phyloP scores from a whole-genome alignment of 768 basidiomycete species.

The Lepiota subincarnata region DNA sequence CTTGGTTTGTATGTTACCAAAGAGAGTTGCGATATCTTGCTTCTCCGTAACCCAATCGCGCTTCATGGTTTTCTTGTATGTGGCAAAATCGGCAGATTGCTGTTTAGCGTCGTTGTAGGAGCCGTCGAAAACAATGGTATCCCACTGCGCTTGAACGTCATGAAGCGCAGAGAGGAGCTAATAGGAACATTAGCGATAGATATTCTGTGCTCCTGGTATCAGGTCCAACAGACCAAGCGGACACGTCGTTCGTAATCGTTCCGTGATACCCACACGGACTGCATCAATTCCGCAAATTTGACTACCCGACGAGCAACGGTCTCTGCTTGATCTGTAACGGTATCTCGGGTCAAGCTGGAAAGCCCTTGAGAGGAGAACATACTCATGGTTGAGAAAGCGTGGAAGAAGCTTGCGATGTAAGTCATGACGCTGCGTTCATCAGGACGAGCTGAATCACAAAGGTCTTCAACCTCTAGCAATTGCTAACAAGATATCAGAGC shows the following conservation, averaged over 20 bases:
- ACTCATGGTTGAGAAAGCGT: conserved; percentile 98
- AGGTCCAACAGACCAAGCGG: conserved; percentile 42
- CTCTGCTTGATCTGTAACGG: conserved; percentile 78
- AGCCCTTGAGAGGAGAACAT: conserved; percentile 17
- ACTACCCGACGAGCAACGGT: conserved; percentile 91
- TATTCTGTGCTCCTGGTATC: conserved; percentile 1
- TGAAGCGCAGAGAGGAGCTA: conserved; percentile 67
- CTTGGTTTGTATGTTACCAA: conserved; percentile 93
- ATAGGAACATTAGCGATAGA: neutral
- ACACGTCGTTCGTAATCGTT: conserved; percentile 94
- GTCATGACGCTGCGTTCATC: conserved; percentile 99
- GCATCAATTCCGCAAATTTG: conserved; percentile 95
- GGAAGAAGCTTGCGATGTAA: conserved; percentile 96
- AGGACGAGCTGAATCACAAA: conserved; percentile 82
- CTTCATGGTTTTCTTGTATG: conserved; percentile 84
- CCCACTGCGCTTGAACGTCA: conserved; percentile 69
- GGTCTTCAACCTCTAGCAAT: conserved; percentile 93
- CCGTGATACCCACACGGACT: conserved; percentile 79
- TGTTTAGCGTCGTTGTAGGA: conserved; percentile 81
- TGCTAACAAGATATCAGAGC: conserved; percentile 44
- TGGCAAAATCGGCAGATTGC: conserved; percentile 65
- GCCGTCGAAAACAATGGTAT: conserved; percentile 57
- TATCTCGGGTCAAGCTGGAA: conserved; percentile 10
- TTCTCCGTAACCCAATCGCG: conserved; percentile 86
- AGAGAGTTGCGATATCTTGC: conserved; percentile 81